Base-by-base conservation (phyloP, 2,329 filamentous ascomycete genomes). In the Fusarium decemcellulare region DNA sequence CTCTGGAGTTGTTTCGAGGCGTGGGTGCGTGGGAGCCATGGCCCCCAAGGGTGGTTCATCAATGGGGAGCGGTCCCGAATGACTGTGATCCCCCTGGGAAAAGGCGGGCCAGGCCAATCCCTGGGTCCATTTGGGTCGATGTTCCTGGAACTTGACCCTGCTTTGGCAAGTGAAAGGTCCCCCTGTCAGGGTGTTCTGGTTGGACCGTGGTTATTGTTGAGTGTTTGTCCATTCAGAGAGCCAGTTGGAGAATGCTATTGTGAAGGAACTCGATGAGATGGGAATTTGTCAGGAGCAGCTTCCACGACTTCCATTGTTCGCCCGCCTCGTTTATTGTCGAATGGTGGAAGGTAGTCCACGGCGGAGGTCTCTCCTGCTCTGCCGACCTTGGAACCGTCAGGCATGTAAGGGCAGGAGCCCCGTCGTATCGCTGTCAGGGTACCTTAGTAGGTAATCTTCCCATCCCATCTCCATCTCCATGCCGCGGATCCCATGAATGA, bases 101-200 rank as follows among this genome's bases (percentile, higher is more conserved):
- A 58, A 58, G 50, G 40, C 44, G 44, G 44, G 34, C 57, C 47
- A 63, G 69, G 63, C 57, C 51, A 16, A 71, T 72, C 72, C 72
- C 65, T 71, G 70, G 32, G 50, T 47, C 65, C 48, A 36, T 68
- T 70, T 70, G 43, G 63, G 63, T 70, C 54, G 63, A 70, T 70
- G 67, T 70, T 68, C 59, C 63, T 70, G 67, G 64, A 40, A 61
- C 61, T 65, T 36, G 55, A 68, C 64, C 67, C 67, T 55, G 43
- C 59, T 64, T 68, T 61, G 67, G 67, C 63, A 67, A 67, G 50
- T 60, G 37, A 44, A 44, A 63, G 52, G 43, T 50, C 61, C 59
- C 23, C 55, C 67, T 37, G 47, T 50, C 16, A 30, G 34, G 47
- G n/a, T 51, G 27, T 14, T 27, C 16, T 57, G 50, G 40, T 47